Percentiles rank a stretch among this genome's conserved stretches.
These are phyloP conservation scores for Condylostoma magnum DNA, from an alignment of 169 alveolate species.

Conservation along the genomic window DNA sequence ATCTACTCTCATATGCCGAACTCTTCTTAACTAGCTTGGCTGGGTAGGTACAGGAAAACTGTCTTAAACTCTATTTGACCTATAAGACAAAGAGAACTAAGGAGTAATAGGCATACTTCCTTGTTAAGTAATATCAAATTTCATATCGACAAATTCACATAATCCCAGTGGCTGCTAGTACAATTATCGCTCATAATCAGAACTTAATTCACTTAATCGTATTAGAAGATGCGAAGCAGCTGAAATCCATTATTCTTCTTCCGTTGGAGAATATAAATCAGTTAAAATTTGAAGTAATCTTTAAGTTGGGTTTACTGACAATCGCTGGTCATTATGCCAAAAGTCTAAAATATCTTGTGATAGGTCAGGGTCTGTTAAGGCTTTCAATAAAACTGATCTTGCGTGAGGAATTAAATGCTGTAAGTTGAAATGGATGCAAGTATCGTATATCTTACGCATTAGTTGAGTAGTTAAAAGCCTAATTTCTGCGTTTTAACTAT, in stretches of 20 bases:
- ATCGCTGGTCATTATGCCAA: conserved; percentile 47
- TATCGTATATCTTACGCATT: conserved; percentile 41
- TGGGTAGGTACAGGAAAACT: too few relatives aligned
- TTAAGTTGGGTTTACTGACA: conserved; percentile 32
- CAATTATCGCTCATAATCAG: conserved; percentile 54
- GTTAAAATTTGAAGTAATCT: conserved; percentile 51
- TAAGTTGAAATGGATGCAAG: background rate
- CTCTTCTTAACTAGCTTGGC: too few relatives aligned
- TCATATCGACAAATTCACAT: background rate
- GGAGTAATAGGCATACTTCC: conserved; percentile 29
- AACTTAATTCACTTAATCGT: conserved; percentile 29
- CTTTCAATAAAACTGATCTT: conserved; percentile 35
- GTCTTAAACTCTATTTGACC: too few relatives aligned
- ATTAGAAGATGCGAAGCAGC: conserved; percentile 52
- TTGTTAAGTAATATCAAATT: background rate
- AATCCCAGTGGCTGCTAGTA: conserved; percentile 54
- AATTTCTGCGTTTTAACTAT: conserved; percentile 1
- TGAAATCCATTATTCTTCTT: conserved; percentile 61
- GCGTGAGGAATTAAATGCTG: conserved; percentile 8
- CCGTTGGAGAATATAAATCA: conserved; percentile 45
- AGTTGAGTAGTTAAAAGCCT: conserved; percentile 46
- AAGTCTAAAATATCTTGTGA: conserved; percentile 31
- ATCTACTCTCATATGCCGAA: too few relatives aligned
- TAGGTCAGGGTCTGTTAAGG: conserved; percentile 27
- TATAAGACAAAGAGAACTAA: conserved; percentile 17